Conservation (phyloP, 805 yeast genomes). For the Saturnispora ahearnii region DNA sequence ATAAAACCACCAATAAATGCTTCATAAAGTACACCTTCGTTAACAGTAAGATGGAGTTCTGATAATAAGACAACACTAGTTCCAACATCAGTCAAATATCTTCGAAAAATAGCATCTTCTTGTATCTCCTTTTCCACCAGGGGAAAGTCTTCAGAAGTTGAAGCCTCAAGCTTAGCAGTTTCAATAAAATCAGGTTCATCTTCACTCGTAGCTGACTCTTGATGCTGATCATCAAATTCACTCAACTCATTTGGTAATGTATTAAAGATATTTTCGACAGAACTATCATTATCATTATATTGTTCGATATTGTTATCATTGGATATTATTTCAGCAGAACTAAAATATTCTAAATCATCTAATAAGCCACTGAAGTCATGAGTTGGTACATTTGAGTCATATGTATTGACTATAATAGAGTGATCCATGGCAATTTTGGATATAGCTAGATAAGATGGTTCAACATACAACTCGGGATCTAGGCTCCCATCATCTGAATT, state of each 20-base stretch:
- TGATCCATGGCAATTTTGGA: neutral
- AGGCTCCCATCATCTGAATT: neutral
- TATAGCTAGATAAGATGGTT: neutral
- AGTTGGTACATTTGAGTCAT: neutral
- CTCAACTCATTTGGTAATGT: neutral
- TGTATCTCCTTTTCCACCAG: constrained; percentile 8
- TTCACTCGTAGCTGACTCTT: neutral
- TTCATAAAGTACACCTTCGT: constrained; percentile 22
- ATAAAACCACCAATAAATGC: constrained; percentile 35
- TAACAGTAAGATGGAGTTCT: constrained; percentile 13
- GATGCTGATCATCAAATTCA: neutral
- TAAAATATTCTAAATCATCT: constrained; percentile 3
- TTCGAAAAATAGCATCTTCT: constrained; percentile 20
- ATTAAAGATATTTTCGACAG: neutral
- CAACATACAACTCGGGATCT: neutral
- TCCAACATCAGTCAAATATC: constrained; percentile 14
- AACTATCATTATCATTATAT: neutral
- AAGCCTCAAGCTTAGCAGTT: neutral
- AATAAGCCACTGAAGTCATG: neutral
- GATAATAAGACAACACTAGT: constrained; percentile 14
- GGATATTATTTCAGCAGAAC: neutral
- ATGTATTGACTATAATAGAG: neutral
- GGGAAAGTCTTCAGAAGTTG: neutral
- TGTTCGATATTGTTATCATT: neutral
- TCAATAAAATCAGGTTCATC: neutral